Evolutionary conservation across 495 filamentous ascomycete species (phyloP).

Genomic region (Lasiosphaeria miniovina): DNA sequence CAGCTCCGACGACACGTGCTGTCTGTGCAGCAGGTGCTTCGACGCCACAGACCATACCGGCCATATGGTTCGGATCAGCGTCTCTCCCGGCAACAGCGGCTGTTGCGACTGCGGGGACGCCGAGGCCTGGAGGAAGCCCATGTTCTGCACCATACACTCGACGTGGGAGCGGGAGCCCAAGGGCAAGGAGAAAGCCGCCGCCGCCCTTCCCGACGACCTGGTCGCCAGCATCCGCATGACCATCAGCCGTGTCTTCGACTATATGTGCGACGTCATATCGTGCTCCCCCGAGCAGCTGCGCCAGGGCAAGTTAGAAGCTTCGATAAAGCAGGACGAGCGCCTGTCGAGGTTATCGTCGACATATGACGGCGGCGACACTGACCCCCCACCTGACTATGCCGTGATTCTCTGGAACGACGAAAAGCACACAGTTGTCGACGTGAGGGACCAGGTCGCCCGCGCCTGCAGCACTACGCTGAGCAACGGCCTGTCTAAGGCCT

Average conservation of each 20-base stretch:
- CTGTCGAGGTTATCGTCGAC: conserved; percentile 69
- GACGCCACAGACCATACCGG: conserved; percentile 93
- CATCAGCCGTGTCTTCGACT: conserved; percentile 81
- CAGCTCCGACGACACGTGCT: conserved; percentile 80
- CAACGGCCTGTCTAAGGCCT: conserved; percentile 71
- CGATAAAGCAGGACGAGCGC: conserved; percentile 76
- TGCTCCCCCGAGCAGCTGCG: conserved; percentile 95
- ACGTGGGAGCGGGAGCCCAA: conserved; percentile 53
- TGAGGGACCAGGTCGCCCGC: conserved; percentile 80
- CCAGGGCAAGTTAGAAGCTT: conserved; percentile 74
- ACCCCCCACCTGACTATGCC: conserved; percentile 65
- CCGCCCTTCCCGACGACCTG: conserved; percentile 67
- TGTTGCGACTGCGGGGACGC: conserved; percentile 96
- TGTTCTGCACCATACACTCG: conserved; percentile 93
- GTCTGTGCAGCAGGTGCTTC: conserved; percentile 87
- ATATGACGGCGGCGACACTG: conserved; percentile 64
- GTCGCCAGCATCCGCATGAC: conserved; percentile 74
- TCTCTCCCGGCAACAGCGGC: conserved; percentile 85
- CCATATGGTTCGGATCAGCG: conserved; percentile 80
- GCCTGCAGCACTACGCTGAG: conserved; percentile 71
- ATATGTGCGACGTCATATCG: conserved; percentile 94
- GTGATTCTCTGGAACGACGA: conserved; percentile 98
- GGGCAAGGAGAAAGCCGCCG: conserved; percentile 61
- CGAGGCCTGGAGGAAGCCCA: conserved; percentile 84
- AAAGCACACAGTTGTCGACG: conserved; percentile 94